A percentile compares a stretch with the other conserved stretches of the same genome.
These are phyloP conservation scores for Helicostylum pulchrum DNA, from an alignment of 192 early-diverging fungal species.

Conservation along the genomic window DNA sequence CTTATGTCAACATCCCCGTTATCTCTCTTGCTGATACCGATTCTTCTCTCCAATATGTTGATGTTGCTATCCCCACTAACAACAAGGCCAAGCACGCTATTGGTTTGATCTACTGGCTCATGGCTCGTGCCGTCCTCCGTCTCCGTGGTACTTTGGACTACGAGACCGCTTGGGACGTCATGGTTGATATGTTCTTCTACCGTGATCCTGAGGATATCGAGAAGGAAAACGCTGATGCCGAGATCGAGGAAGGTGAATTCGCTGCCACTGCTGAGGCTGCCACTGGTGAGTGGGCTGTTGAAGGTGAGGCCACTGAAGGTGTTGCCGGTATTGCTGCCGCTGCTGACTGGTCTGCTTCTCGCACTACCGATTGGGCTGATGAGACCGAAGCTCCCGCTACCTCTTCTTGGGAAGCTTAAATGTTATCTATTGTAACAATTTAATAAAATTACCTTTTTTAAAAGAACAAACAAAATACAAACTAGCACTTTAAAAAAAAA, in stretches of 20 bases:
- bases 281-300: conserved; percentile 67
- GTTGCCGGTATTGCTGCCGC: conserved; percentile 37
- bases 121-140: conserved; percentile 98
- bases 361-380: conserved; percentile 30
- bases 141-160: conserved; percentile 91
- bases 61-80: conserved; percentile 99
- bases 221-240: conserved; percentile 76
- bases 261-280: conserved; percentile 39
- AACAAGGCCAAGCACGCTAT: conserved; percentile 99
- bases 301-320: conserved; percentile 40
- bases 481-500: too few species aligned
- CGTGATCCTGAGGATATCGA: conserved; percentile 96
- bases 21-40: conserved; percentile 99
- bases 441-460: too few species aligned
- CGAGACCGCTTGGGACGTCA: conserved; percentile 87
- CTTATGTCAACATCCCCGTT: conserved; percentile 99
- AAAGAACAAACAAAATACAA: too few species aligned
- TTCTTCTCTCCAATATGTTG: conserved; percentile 90
- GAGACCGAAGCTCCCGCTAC: conserved; percentile 23
- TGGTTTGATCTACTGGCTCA: conserved; percentile 96
- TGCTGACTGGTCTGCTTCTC: conserved; percentile 36
- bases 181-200: conserved; percentile 99
- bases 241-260: conserved; percentile 35
- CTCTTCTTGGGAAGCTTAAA: conserved; percentile 31
- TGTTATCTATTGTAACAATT: neutral